phyloP scores from a whole-genome alignment of 768 basidiomycete species.

The Hydnomerulius pinastri region DNA sequence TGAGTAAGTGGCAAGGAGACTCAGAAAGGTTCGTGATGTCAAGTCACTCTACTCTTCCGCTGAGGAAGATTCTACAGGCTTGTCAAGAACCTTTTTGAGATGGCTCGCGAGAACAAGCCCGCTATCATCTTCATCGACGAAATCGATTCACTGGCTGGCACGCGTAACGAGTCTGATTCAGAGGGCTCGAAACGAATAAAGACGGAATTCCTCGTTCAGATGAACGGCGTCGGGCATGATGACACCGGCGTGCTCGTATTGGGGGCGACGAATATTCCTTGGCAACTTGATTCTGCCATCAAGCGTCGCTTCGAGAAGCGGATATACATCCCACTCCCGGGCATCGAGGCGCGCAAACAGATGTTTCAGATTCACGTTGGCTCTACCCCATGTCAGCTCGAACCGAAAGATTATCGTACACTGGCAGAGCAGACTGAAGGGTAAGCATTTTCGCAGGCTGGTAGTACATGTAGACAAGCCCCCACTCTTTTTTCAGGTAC shows the following conservation, averaged over 20 bases:
- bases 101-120: constrained; percentile 95
- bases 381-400: constrained; percentile 83
- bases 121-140: constrained; percentile 99
- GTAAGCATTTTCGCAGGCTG: too few species aligned
- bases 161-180: constrained; percentile 94
- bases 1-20: constrained; percentile 99
- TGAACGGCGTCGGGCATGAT: constrained; percentile 98
- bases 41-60: not conserved
- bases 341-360: constrained; percentile 83
- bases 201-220: constrained; percentile 96
- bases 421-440: constrained; percentile 90
- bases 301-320: constrained; percentile 99
- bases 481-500: constrained; percentile 47
- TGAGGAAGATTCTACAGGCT: constrained; percentile 49
- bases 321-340: constrained; percentile 97
- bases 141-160: constrained; percentile 93
- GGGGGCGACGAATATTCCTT: constrained; percentile 98
- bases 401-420: constrained; percentile 72
- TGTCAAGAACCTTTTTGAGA: constrained; percentile 93
- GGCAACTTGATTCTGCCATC: constrained; percentile 97
- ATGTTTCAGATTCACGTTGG: constrained; percentile 99
- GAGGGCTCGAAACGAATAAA: constrained; percentile 97
- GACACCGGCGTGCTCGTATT: constrained; percentile 95
- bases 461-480: not conserved
- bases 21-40: constrained; percentile 75